These are phyloP conservation scores for Phialophora expanda DNA, from an alignment of 2,329 filamentous ascomycete genomes.

Conservation along the genomic window DNA sequence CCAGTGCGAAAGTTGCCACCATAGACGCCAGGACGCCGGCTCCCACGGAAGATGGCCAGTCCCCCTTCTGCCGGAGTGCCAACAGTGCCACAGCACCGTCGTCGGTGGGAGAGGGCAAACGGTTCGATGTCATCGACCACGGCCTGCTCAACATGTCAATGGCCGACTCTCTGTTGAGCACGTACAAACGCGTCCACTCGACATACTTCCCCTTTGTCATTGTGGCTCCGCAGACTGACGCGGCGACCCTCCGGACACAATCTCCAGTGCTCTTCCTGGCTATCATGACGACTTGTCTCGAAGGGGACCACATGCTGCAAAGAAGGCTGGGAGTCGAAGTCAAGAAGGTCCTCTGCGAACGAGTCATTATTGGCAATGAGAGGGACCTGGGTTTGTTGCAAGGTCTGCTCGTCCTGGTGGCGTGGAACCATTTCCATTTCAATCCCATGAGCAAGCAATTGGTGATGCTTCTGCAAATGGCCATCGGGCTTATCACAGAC, in stretches of 20 bases:
- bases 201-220: conserved; percentile 23
- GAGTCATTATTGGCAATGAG: conserved; percentile 19
- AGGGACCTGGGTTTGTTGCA: conserved; percentile 19
- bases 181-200: conserved; percentile 14
- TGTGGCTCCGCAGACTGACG: conserved; percentile 14
- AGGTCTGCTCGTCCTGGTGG: conserved; percentile 18
- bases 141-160: conserved; percentile 2
- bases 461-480: conserved; percentile 23
- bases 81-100: conserved; percentile 6
- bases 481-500: conserved; percentile 21
- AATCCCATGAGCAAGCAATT: conserved; percentile 16
- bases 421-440: conserved; percentile 25
- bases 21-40: conserved; percentile 4
- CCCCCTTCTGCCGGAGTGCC: conserved; percentile 1
- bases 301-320: conserved; percentile 17
- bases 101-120: not conserved
- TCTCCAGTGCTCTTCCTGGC: conserved; percentile 18
- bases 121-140: conserved; percentile 14
- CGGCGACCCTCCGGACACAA: conserved; percentile 10
- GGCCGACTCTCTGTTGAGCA: conserved; percentile 9
- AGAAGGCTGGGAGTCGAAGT: conserved; percentile 15
- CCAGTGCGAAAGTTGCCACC: not conserved
- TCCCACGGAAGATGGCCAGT: not conserved
- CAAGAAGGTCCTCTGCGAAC: conserved; percentile 11
- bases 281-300: conserved; percentile 15